These are phyloP conservation scores for Clonostachys byssicola DNA, from an alignment of 2,329 filamentous ascomycete species.

Conservation along the genomic window DNA sequence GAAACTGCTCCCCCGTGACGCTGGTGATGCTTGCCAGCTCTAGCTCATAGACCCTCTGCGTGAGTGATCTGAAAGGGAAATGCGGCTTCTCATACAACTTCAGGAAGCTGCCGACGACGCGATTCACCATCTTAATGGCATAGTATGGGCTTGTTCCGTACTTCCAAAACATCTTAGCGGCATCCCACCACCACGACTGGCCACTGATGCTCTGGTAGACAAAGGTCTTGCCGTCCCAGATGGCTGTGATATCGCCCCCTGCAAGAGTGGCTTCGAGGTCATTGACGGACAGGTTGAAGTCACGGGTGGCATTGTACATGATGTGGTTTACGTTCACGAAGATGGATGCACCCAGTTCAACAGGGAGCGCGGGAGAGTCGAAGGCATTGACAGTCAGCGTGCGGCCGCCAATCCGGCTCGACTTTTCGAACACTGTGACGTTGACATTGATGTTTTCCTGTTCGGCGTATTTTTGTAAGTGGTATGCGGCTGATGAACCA, in stretches of 20 bases:
- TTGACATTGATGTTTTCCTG: slow-evolving; percentile 59
- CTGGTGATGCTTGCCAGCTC: slow-evolving; percentile 64
- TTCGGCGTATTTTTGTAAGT: slow-evolving; percentile 68
- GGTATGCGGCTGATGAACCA: slow-evolving; percentile 82
- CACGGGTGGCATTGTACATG: slow-evolving; percentile 65
- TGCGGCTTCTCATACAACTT: slow-evolving; percentile 75
- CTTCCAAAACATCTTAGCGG: slow-evolving; percentile 74
- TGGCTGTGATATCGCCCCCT: slow-evolving; percentile 56
- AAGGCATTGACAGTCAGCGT: slow-evolving; percentile 80
- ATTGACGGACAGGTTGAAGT: slow-evolving; percentile 63
- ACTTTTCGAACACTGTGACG: slow-evolving; percentile 85
- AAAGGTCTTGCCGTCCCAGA: slow-evolving; percentile 80
- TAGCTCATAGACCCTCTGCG: slow-evolving; percentile 61
- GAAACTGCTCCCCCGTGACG: slow-evolving; percentile 68
- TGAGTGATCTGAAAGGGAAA: slow-evolving; percentile 81
- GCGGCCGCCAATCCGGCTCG: slow-evolving; percentile 74
- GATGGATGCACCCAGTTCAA: slow-evolving; percentile 89
- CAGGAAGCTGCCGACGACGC: slow-evolving; percentile 68
- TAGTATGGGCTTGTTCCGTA: slow-evolving; percentile 78
- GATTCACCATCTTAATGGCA: slow-evolving; percentile 68
- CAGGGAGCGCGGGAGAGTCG: slow-evolving; percentile 58
- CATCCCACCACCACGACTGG: slow-evolving; percentile 72
- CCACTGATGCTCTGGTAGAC: slow-evolving; percentile 61
- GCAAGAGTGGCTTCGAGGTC: slow-evolving; percentile 7
- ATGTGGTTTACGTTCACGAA: slow-evolving; percentile 86